Evolutionary conservation across 345 rosid species (phyloP), one percentile per base, ranked within the genome.

Genomic region (Xanthoceras sorbifolium): DNA sequence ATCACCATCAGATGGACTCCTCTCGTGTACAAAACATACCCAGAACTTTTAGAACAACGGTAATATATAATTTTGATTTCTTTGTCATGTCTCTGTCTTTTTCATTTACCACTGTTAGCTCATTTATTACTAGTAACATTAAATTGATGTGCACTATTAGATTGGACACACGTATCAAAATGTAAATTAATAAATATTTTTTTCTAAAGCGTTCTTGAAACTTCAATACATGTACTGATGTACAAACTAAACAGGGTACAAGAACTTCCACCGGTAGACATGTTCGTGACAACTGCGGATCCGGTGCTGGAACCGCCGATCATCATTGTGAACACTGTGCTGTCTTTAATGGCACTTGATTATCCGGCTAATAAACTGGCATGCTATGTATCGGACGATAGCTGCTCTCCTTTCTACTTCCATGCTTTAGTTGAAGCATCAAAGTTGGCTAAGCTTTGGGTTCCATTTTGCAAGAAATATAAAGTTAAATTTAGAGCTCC

Each of bases 381-480:
- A n/a, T 86, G 88, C 85, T 86, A 87, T 31, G 88, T 89, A 0
- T 87, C 90, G 0, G 86, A 89, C 28, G 86, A 91, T 28, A 83
- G 90, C 38, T 88, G 92, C 78, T 93, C 98, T 10, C 81, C 85
- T 67, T 73, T 88, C 55, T 87, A 83, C 74, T 89, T 80, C 77
- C 85, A 85, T 66, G 86, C 97, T 73, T 83, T 92, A 5, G 71
- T 85, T 64, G 91, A 92, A 79, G 90, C 92, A 14, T 85, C 84
- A 0, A 89, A 79, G 31, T 93, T 90, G 29, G 92, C 95, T 1
- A 84, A 82, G 86, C 80, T 80, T 44, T 94, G 97, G 97, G 92
- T 90, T 42, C 93, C 93, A 0, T 94, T 93, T 79, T 91, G 97
- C 76, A 81, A 84, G 76, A 87, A 87, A 79, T 79, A 90, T 36